phyloP scores from a whole-genome alignment of 2,329 filamentous ascomycete genomes.

The Nemania bipapillata region DNA sequence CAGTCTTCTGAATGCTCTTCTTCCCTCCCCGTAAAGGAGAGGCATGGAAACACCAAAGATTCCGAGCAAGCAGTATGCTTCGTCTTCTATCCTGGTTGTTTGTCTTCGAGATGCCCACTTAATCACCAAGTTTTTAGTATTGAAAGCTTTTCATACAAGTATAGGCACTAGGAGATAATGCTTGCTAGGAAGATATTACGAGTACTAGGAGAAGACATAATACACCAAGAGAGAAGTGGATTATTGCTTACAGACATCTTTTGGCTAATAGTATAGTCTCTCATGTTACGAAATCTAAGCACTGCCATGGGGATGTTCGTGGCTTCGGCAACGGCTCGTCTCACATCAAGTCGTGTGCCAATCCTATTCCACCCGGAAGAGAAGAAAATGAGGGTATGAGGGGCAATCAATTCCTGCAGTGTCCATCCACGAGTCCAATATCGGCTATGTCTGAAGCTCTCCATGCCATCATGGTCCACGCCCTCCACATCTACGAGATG shows the following conservation, averaged over 20 bases:
- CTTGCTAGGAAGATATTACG: background rate
- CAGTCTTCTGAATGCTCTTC: constrained; percentile 17
- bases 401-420: constrained; percentile 9
- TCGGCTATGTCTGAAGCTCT: constrained; percentile 16
- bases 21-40: constrained; percentile 25
- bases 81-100: constrained; percentile 22
- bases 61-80: constrained; percentile 24
- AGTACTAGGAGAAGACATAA: background rate
- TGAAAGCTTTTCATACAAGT: background rate
- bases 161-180: background rate
- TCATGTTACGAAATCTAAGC: constrained; percentile 18
- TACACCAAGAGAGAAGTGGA: background rate
- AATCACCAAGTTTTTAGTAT: constrained; percentile 25
- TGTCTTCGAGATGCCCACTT: constrained; percentile 19
- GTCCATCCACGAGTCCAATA: constrained; percentile 18
- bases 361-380: constrained; percentile 13
- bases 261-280: constrained; percentile 22
- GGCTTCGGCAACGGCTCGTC: constrained; percentile 3
- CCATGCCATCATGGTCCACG: background rate
- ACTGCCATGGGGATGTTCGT: constrained; percentile 12
- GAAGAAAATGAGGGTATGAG: constrained; percentile 16
- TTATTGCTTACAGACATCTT: constrained; percentile 19
- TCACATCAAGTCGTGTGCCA: constrained; percentile 9
- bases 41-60: constrained; percentile 18
- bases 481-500: constrained; percentile 23